Percentiles rank a stretch among this genome's conserved stretches.
These are phyloP conservation scores for Rhodamnia rubescens DNA, from an alignment of 345 rosid genomes.

Conservation along the genomic window DNA sequence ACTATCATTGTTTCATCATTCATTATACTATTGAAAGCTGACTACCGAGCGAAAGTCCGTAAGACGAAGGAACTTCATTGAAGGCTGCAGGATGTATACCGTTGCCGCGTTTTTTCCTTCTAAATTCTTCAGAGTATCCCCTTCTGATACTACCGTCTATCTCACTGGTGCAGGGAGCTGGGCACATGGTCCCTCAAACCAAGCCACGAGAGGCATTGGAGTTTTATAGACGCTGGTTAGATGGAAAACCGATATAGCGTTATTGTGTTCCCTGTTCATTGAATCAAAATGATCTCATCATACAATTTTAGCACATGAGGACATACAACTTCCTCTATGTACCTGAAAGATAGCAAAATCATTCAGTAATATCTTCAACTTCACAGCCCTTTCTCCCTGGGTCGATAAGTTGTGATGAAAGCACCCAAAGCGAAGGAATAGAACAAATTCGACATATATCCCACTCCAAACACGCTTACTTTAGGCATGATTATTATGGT, in stretches of 20 bases:
- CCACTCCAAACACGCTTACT: not conserved
- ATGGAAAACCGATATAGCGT: slow-evolving; percentile 11
- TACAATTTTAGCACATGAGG: not conserved
- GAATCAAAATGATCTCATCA: not conserved
- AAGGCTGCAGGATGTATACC: not conserved
- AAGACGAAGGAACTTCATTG: not conserved
- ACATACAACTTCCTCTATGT: not conserved
- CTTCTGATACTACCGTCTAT: not conserved
- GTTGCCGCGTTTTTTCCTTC: not conserved
- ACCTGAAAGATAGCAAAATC: not conserved
- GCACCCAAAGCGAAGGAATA: not conserved
- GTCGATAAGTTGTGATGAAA: not conserved
- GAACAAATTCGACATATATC: not conserved
- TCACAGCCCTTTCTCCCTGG: not conserved
- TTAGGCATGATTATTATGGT: not conserved
- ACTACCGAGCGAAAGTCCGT: not conserved
- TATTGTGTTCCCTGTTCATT: not conserved
- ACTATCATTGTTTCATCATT: not conserved
- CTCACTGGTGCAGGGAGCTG: slow-evolving; percentile 38
- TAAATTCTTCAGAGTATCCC: not conserved
- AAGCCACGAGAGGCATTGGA: slow-evolving; percentile 41
- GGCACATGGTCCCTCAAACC: slow-evolving; percentile 54
- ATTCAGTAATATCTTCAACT: not conserved
- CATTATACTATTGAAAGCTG: not conserved
- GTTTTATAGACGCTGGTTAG: slow-evolving; percentile 33